A percentile compares a stretch with the other conserved stretches of the same genome.
phyloP scores from a whole-genome alignment of 345 rosid genomes.

The Luvunga scandens region DNA sequence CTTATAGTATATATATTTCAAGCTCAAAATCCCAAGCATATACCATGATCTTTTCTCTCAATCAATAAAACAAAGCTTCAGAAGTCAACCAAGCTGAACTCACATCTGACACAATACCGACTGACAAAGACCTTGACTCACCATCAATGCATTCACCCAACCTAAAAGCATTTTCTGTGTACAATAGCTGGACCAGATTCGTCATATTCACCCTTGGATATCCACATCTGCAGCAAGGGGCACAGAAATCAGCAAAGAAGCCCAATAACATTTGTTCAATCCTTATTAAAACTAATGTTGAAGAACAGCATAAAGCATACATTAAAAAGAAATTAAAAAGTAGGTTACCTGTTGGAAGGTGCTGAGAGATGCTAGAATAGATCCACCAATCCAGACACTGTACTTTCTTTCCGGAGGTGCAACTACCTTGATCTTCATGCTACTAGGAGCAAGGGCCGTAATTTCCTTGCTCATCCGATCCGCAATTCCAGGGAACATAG shows the following conservation, averaged over 20 bases:
- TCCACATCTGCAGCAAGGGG: conserved; percentile 43
- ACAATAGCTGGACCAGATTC: conserved; percentile 51
- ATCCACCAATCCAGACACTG: conserved; percentile 59
- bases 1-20: neutral
- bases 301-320: neutral
- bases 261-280: neutral
- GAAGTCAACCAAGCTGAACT: conserved; percentile 6
- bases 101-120: conserved; percentile 4
- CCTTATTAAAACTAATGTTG: neutral
- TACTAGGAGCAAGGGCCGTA: conserved; percentile 47
- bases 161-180: conserved; percentile 48
- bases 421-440: conserved; percentile 55
- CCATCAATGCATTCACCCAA: neutral
- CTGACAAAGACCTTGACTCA: neutral
- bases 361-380: conserved; percentile 53
- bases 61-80: conserved; percentile 16
- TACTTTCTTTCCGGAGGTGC: conserved; percentile 62
- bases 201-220: conserved; percentile 45
- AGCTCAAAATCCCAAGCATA: conserved; percentile 5
- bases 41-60: conserved; percentile 6
- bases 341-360: conserved; percentile 50
- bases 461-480: conserved; percentile 57
- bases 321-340: neutral
- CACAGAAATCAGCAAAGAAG: neutral
- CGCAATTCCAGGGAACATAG: conserved; percentile 55